Base-by-base conservation (phyloP, 2,329 filamentous ascomycete species). In the Neonectria coccinea region DNA sequence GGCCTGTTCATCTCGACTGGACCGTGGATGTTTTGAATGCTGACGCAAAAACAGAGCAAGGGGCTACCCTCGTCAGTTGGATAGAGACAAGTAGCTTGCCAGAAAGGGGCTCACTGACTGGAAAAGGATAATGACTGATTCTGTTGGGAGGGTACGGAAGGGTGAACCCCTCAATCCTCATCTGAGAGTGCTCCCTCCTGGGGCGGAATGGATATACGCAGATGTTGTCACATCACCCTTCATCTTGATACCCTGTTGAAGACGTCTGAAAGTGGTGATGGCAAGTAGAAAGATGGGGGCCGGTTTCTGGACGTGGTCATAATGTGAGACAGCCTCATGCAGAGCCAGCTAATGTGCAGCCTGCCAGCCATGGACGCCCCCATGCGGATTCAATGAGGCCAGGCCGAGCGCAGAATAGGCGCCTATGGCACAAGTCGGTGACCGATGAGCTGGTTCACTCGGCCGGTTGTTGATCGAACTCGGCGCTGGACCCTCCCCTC, bases 181-280 rank as follows among this genome's bases (percentile, higher is more conserved):
- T 56, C 56, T 67, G 61, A 67, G 65, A 51, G 59, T 64, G 69
- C 68, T 54, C 67, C 63, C 56, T 61, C 57, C 47, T 47, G 29
- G 60, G 41, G 66, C 61, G 63, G 64, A 58, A 68, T 58, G 54
- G 39, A 45, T 55, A 56, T 45, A 50, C 58, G 55, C 45, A 45
- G 59, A 60, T 50, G 39, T 39, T 56, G 64, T 70, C 65, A 65
- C 58, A 67, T 68, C 71, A 71, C 56, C 60, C 47, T 58, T 63
- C 41, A 62, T 70, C 57, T 62, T 58, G 56, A 42, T 62, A 39
- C 58, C 59, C 61, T 64, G 58, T 59, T 54, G 57, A 39, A 57
- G 53, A 63, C 53, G 55, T 60, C 50, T 51, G 44, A 29, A 54
- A 42, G 64, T 12, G 59, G 50, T 39, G 52, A 61, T 59, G 39